Conservation (phyloP, 2,329 filamentous ascomycete species). For the Pseudovirgaria hyperparasitica region DNA sequence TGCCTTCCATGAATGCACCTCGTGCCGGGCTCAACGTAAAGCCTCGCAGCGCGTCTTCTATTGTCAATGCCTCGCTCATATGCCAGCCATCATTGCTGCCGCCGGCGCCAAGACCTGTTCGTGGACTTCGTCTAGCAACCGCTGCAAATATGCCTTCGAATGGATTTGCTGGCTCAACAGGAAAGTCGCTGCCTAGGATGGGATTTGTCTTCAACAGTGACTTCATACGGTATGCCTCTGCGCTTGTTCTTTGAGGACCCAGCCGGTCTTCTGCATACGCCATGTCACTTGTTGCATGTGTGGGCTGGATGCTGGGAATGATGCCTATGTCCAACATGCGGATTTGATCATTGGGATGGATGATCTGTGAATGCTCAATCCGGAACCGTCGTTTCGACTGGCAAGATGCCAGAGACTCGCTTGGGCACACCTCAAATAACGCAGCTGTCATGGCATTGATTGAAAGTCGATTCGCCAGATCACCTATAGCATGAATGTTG, state of each 20-base stretch:
- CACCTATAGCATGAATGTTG: conserved; percentile 61
- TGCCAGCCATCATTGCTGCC: conserved; percentile 45
- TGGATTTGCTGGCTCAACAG: conserved; percentile 55
- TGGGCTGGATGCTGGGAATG: conserved; percentile 58
- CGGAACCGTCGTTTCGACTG: conserved; percentile 47
- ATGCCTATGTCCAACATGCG: conserved; percentile 48
- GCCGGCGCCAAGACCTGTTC: conserved; percentile 27
- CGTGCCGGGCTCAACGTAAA: conserved; percentile 49
- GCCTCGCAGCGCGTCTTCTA: conserved; percentile 47
- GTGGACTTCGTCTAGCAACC: conserved; percentile 46
- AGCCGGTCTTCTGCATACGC: conserved; percentile 50
- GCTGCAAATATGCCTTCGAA: conserved; percentile 60
- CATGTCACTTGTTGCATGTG: conserved; percentile 61
- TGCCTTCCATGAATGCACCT: conserved; percentile 46
- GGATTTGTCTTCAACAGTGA: conserved; percentile 42
- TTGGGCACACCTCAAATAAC: conserved; percentile 41
- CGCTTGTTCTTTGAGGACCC: conserved; percentile 39
- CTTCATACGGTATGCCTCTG: conserved; percentile 54
- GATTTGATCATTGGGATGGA: conserved; percentile 50
- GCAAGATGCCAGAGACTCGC: conserved; percentile 28
- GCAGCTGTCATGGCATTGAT: conserved; percentile 49
- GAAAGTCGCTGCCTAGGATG: conserved; percentile 57
- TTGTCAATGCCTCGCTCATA: conserved; percentile 42
- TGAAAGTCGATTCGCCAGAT: conserved; percentile 52
- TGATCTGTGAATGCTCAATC: conserved; percentile 60